Conservation (phyloP, 2,329 filamentous ascomycete genomes). For the Colletotrichum incanum region DNA sequence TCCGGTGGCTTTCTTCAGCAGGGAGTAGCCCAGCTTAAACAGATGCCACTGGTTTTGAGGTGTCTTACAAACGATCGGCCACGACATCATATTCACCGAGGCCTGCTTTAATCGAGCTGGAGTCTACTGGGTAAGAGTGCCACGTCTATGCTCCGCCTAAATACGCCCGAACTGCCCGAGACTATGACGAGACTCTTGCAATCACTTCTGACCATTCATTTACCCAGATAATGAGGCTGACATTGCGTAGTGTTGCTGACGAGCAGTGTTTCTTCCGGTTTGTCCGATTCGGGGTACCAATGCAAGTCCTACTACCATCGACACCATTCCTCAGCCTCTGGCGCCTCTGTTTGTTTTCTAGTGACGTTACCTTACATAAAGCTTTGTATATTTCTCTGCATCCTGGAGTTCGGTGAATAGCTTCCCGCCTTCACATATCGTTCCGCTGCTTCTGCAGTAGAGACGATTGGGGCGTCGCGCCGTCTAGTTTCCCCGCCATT, state of each 20-base stretch:
- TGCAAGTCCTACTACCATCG: conserved; percentile 6
- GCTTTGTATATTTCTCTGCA: neutral
- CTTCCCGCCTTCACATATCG: conserved; percentile 9
- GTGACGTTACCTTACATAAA: conserved; percentile 25
- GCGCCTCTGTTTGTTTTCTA: conserved; percentile 2
- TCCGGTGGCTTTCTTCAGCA: conserved; percentile 11
- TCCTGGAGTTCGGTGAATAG: neutral
- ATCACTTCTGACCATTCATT: neutral
- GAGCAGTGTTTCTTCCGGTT: conserved; percentile 5
- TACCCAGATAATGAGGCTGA: conserved; percentile 15
- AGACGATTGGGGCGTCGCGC: neutral
- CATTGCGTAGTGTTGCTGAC: conserved; percentile 3
- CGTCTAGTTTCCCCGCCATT: neutral
- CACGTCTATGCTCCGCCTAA: conserved; percentile 17
- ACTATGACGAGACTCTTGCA: conserved; percentile 1
- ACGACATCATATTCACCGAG: conserved; percentile 24
- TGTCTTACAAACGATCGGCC: conserved; percentile 17
- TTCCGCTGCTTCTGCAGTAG: conserved; percentile 2
- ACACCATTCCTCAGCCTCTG: neutral
- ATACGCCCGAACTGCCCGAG: conserved; percentile 11
- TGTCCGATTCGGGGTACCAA: conserved; percentile 15
- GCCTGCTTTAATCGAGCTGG: conserved; percentile 33
- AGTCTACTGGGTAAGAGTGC: conserved; percentile 16
- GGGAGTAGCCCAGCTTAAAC: conserved; percentile 21
- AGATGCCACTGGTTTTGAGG: neutral